These are phyloP conservation scores for Cystobasidium onofrii DNA, from an alignment of 768 basidiomycete species.

Conservation along the genomic window DNA sequence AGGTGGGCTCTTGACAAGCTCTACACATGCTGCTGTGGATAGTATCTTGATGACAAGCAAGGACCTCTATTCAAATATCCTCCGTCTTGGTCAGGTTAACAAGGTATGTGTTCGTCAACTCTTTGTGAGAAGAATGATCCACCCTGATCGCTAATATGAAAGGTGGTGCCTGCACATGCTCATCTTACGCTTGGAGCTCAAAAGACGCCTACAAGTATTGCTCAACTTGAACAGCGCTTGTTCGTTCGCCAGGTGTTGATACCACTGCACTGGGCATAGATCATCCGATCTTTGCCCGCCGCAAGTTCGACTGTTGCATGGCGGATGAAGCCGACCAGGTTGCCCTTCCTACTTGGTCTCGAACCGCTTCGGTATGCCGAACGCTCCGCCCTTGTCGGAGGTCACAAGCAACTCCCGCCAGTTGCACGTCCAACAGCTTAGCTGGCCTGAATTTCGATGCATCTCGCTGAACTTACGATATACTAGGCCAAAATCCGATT, in stretches of 20 bases:
- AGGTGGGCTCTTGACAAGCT: slow-evolving; percentile 77
- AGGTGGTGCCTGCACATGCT: slow-evolving; percentile 77
- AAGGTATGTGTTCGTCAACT: slow-evolving; percentile 58
- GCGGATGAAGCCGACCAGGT: slow-evolving; percentile 98
- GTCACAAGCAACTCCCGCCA: slow-evolving; percentile 94
- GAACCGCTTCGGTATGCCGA: slow-evolving; percentile 85
- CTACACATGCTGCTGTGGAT: slow-evolving; percentile 97
- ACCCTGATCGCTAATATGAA: background rate
- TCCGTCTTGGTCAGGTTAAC: slow-evolving; percentile 81
- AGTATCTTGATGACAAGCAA: slow-evolving; percentile 81
- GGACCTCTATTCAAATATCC: slow-evolving; percentile 59
- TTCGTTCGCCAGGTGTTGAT: slow-evolving; percentile 88
- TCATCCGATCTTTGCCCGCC: slow-evolving; percentile 74
- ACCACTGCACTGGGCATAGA: slow-evolving; percentile 91
- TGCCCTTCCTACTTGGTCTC: slow-evolving; percentile 84
- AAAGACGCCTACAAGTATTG: slow-evolving; percentile 57
- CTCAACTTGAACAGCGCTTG: slow-evolving; percentile 70
- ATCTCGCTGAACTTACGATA: background rate
- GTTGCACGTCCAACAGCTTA: slow-evolving; percentile 61
- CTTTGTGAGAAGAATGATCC: background rate
- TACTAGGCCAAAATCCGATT: slow-evolving; percentile 60
- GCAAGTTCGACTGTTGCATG: slow-evolving; percentile 91
- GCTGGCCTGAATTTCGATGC: no score
- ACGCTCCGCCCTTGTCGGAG: slow-evolving; percentile 88
- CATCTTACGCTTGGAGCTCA: slow-evolving; percentile 61